Conservation (phyloP, 495 filamentous ascomycete genomes). For the Penicillium maclennaniae region DNA sequence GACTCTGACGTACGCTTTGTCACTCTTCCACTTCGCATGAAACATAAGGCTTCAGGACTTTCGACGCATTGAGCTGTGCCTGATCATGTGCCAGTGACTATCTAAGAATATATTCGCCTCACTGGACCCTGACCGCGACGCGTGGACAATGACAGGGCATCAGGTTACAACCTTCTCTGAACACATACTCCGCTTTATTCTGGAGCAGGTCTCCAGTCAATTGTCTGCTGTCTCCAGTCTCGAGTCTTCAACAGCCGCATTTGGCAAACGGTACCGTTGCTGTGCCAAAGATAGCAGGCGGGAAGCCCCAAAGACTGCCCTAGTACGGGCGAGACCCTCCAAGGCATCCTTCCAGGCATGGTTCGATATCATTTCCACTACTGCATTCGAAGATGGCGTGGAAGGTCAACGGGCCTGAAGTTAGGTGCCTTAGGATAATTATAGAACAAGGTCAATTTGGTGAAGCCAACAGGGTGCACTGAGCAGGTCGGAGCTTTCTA, state of each 20-base stretch:
- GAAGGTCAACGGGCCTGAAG: slow-evolving; percentile 1
- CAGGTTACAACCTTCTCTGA: neutral
- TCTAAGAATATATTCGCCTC: neutral
- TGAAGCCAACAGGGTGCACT: slow-evolving; percentile 5
- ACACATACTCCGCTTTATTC: neutral
- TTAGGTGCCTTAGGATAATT: slow-evolving; percentile 15
- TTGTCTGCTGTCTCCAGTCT: neutral
- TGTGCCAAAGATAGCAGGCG: neutral
- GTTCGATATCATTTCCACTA: neutral
- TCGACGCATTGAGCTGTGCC: neutral
- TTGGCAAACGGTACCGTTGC: slow-evolving; percentile 6
- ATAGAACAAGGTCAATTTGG: slow-evolving; percentile 17
- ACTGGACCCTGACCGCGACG: neutral
- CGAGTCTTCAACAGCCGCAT: neutral
- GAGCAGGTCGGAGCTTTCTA: slow-evolving; percentile 11
- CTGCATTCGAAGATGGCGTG: slow-evolving; percentile 15
- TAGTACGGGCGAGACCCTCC: neutral
- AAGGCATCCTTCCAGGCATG: slow-evolving; percentile 1
- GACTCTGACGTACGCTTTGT: too few species aligned
- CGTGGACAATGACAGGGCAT: neutral
- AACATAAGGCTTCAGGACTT: too few species aligned
- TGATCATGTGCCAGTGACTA: neutral
- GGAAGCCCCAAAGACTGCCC: neutral
- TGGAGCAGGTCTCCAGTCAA: neutral
- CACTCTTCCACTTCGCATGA: too few species aligned